Base-by-base conservation (phyloP, 768 basidiomycete species). In the Lyophyllum semitale region DNA sequence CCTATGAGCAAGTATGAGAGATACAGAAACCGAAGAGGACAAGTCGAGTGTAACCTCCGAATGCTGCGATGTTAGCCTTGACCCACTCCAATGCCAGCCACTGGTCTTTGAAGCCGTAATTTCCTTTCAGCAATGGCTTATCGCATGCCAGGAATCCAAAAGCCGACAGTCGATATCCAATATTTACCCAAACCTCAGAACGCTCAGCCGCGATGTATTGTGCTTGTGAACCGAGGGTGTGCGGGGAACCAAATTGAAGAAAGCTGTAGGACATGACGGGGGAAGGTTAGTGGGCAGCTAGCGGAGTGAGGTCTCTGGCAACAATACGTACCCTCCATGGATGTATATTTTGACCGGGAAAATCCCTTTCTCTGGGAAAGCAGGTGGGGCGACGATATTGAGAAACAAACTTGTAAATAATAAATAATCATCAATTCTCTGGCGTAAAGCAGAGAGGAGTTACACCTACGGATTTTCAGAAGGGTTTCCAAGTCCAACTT, bases 51-150 rank as follows among this genome's bases (percentile, higher is more conserved):
- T 50, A 63, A 83, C 89, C 90, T 68, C 89, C 91, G 58, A 91
- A 92, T 0, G 72, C 71, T 35, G 67, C 67, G 20, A 92, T 89
- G 60, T 91, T 88, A 17, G 80, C 80, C 43, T 74, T 80, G 23
- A 91, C 73, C 89, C 89, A 91, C 60, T 81, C 72, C n/a, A 91
- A 63, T 0, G 84, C 89, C 18, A 88, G 63, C 89, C 89, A 91
- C 62, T 89, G 88, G 63, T 92, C 90, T 68, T 91, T 91, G 74
- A 92, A 92, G 0, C 90, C 89, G 66, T 86, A 92, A 63, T 92
- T 93, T 2, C 91, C 90, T 15, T 74, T 73, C 43, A 92, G 65
- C 38, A 70, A 64, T 12, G 87, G 88, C 54, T 80, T 67, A 42
- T 87, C 84, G 59, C 78, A 79, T 0, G 88, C 89, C 20, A 93